Percentiles rank a stretch among this genome's conserved stretches.
phyloP scores from a whole-genome alignment of 768 basidiomycete genomes.

The Tylopilus balloui region DNA sequence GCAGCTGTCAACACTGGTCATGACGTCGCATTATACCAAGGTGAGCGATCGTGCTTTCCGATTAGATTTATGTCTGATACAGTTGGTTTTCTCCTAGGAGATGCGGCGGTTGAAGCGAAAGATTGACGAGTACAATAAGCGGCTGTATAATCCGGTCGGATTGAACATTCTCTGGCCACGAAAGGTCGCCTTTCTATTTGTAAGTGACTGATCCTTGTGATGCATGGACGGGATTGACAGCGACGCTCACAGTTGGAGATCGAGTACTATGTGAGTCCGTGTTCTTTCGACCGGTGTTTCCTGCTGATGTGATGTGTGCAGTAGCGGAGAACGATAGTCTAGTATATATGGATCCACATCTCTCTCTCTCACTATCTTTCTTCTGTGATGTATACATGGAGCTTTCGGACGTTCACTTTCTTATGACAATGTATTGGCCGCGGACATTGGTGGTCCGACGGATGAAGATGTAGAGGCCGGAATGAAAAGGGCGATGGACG shows the following conservation, averaged over 20 bases:
- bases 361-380: slow-evolving; percentile 3
- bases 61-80: slow-evolving; percentile 7
- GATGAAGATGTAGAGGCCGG: neutral
- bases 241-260: slow-evolving; percentile 73
- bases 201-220: slow-evolving; percentile 43
- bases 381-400: neutral
- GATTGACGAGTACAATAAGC: slow-evolving; percentile 65
- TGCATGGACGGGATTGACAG: neutral
- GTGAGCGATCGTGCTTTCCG: slow-evolving; percentile 34
- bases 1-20: slow-evolving; percentile 70
- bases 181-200: slow-evolving; percentile 85
- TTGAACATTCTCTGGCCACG: slow-evolving; percentile 85
- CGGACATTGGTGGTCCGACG: too few species aligned
- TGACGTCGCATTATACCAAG: slow-evolving; percentile 77
- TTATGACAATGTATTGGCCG: slow-evolving; percentile 7
- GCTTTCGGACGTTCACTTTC: neutral
- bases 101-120: slow-evolving; percentile 60
- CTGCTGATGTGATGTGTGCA: slow-evolving; percentile 4
- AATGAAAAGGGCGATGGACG: neutral
- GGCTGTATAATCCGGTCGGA: slow-evolving; percentile 80
- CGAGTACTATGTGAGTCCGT: slow-evolving; percentile 77
- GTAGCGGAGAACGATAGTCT: slow-evolving; percentile 19
- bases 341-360: slow-evolving; percentile 10
- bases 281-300: neutral
- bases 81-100: slow-evolving; percentile 67